A percentile compares a stretch with the other conserved stretches of the same genome.
These are phyloP conservation scores for Geranium brycei DNA, from an alignment of 345 rosid species.

Conservation along the genomic window DNA sequence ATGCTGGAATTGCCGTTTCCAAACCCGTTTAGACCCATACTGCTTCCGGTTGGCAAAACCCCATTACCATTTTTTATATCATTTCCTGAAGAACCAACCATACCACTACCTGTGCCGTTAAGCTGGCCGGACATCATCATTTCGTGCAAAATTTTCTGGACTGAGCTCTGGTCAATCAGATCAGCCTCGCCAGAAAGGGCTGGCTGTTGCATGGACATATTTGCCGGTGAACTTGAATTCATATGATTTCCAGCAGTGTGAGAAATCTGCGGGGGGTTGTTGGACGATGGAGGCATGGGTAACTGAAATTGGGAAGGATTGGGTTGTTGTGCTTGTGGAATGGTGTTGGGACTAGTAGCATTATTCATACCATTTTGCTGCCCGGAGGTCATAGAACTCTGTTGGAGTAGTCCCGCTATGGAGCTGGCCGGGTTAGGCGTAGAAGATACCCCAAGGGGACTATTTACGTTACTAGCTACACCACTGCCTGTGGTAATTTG, in stretches of 20 bases:
- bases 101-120: constrained; percentile 26
- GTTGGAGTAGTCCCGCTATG: constrained; percentile 33
- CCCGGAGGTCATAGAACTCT: constrained; percentile 47
- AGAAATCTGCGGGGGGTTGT: constrained; percentile 27
- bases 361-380: constrained; percentile 30
- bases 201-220: constrained; percentile 23
- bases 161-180: constrained; percentile 35
- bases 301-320: constrained; percentile 35
- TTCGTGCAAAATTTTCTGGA: constrained; percentile 46
- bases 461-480: constrained; percentile 18
- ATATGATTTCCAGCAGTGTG: constrained; percentile 16
- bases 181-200: constrained; percentile 32
- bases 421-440: constrained; percentile 30
- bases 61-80: constrained; percentile 28
- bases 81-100: constrained; percentile 24
- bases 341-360: constrained; percentile 29
- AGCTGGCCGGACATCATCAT: constrained; percentile 36
- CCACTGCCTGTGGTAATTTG: constrained; percentile 27
- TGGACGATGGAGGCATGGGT: constrained; percentile 29
- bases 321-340: constrained; percentile 26
- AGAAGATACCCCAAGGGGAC: constrained; percentile 19
- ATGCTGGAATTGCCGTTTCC: constrained; percentile 13
- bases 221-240: constrained; percentile 27
- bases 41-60: constrained; percentile 13
- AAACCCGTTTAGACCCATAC: constrained; percentile 15